Evolutionary conservation across 2,329 filamentous ascomycete species (phyloP), one percentile per base, ranked within the genome.

Genomic region (Neophaeococcomyces mojaviensis): DNA sequence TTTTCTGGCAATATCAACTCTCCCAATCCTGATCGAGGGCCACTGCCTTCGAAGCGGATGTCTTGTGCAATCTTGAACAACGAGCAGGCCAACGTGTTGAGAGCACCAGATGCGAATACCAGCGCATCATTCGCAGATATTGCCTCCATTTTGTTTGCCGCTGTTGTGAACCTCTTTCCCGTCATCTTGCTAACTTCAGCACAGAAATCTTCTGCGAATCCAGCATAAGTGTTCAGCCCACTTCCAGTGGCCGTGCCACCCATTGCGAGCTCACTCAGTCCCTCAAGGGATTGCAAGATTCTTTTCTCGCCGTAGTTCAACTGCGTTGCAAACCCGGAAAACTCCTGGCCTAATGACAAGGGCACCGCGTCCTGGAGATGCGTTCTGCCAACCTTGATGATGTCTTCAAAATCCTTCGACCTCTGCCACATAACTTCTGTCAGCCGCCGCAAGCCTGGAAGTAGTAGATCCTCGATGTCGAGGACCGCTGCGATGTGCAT

Each of bases 401-500:
- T 88, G 58, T 83, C 79, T 58, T 87, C 81, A 59, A 90, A 94
- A 33, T 84, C 77, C 59, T 88, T 78, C 33, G 83, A 78, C 77
- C 92, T 94, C 64, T 76, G 76, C 71, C 88, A 79, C 49, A 94
- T 73, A 38, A 84, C 84, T 50, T 78, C 75, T 53, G 84, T 82
- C 44, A 94, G 78, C 66, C 78, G 84, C 66, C 73, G 79, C 48
- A 92, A 73, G 41, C 84, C 73, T 26, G 87, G 87, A 10, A 94
- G 67, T 31, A 94, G 79, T 58, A 82, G 76, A 59, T 81, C 74
- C 68, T 90, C 85, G 47, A 92, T 74, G 66, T 92, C 87, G 51
- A 94, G 79, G 32, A 92, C 86, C 52, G 86, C 86, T 49, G 87
- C 86, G 63, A 94, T 92, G 74, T 94, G 87, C 87, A 94, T 94